Evolutionary conservation across 2,329 filamentous ascomycete genomes (phyloP).

Genomic region (Dactylellina haptotyla): DNA sequence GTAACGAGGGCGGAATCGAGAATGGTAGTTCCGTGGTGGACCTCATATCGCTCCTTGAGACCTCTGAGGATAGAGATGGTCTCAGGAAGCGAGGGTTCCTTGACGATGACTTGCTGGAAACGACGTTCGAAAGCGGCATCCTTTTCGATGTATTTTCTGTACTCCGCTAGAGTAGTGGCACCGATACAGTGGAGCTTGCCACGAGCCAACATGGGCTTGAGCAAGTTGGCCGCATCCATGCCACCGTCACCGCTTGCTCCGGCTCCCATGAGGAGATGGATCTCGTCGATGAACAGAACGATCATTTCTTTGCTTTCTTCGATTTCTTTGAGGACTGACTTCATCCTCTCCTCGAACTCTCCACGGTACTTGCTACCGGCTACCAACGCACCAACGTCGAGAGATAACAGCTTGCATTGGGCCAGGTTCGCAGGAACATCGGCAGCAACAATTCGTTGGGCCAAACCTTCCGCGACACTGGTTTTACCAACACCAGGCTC

Average conservation of each 20-base stretch:
- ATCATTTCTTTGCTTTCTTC: conserved; percentile 95
- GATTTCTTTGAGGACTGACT: conserved; percentile 97
- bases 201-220: conserved; percentile 97
- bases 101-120: conserved; percentile 97
- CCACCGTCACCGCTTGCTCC: conserved; percentile 93
- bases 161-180: conserved; percentile 92
- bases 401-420: conserved; percentile 84
- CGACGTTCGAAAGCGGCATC: conserved; percentile 97
- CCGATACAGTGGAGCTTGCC: conserved; percentile 98
- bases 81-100: conserved; percentile 87
- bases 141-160: conserved; percentile 99
- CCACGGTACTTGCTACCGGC: conserved; percentile 98
- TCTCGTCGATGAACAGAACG: conserved; percentile 97
- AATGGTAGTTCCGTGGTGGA: conserved; percentile 97
- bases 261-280: conserved; percentile 97
- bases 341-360: conserved; percentile 99
- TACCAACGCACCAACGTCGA: conserved; percentile 93
- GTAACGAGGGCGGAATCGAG: conserved; percentile 92
- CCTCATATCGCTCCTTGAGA: conserved; percentile 96
- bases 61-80: conserved; percentile 98
- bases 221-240: conserved; percentile 97
- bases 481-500: conserved; percentile 99
- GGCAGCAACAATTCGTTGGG: conserved; percentile 92
- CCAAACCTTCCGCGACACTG: conserved; percentile 94
- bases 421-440: conserved; percentile 96